These are phyloP conservation scores for Didymosphaeria variabile DNA, from an alignment of 2,329 filamentous ascomycete species.

Conservation along the genomic window DNA sequence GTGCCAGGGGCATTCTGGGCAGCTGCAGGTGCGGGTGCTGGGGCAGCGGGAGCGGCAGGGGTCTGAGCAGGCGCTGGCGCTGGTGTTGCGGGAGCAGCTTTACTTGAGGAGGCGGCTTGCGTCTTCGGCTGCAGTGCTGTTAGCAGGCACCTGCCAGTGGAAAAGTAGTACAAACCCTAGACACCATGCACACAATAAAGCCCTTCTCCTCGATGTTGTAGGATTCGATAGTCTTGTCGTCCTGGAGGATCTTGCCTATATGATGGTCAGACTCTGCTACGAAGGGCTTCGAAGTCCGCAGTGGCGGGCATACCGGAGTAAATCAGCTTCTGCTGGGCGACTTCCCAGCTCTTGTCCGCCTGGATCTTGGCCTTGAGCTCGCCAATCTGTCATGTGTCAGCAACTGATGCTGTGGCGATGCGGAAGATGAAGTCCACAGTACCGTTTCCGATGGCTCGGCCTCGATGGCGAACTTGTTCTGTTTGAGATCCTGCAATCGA, in stretches of 20 bases:
- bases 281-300: conserved; percentile 20
- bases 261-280: conserved; percentile 34
- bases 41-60: conserved; percentile 63
- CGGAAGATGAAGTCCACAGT: conserved; percentile 46
- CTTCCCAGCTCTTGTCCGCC: conserved; percentile 92
- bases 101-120: conserved; percentile 57
- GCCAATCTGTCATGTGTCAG: conserved; percentile 70
- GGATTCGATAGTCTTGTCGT: conserved; percentile 94
- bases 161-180: conserved; percentile 72
- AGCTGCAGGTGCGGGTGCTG: conserved; percentile 50
- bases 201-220: conserved; percentile 99
- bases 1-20: conserved; percentile 61
- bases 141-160: conserved; percentile 24
- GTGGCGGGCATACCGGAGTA: conserved; percentile 78
- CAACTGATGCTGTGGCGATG: conserved; percentile 23
- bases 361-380: conserved; percentile 92
- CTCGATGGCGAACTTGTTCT: conserved; percentile 97
- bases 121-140: conserved; percentile 72
- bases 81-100: conserved; percentile 67
- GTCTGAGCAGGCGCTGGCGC: conserved; percentile 58
- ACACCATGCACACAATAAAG: conserved; percentile 98
- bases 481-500: conserved; percentile 83
- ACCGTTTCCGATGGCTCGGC: conserved; percentile 93
- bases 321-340: conserved; percentile 91
- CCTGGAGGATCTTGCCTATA: conserved; percentile 95